phyloP scores from a whole-genome alignment of 2,329 filamentous ascomycete genomes.

The Chaetomiaceae sp. region DNA sequence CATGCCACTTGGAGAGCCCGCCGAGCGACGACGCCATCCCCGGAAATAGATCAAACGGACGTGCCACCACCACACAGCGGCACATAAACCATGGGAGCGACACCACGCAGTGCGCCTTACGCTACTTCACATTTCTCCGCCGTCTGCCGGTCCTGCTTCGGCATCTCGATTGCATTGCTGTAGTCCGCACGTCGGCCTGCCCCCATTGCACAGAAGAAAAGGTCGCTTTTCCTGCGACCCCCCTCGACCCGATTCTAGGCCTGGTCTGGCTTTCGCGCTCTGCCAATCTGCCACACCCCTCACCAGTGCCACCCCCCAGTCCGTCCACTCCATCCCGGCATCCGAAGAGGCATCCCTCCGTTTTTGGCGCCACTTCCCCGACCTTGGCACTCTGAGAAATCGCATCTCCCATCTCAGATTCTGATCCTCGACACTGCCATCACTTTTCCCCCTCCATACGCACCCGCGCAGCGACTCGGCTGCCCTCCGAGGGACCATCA shows the following conservation, averaged over 20 bases:
- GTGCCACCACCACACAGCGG: constrained; percentile 17
- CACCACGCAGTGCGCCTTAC: constrained; percentile 12
- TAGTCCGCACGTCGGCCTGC: constrained; percentile 3
- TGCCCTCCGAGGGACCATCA: constrained; percentile 13
- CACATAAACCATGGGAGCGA: constrained; percentile 21
- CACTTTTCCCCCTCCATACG: constrained; percentile 11
- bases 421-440: constrained; percentile 1
- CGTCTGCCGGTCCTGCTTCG: constrained; percentile 1
- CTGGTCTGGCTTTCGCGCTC: too few species aligned
- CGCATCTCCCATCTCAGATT: not conserved
- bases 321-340: not conserved
- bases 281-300: too few species aligned
- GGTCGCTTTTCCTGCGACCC: not conserved
- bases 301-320: constrained; percentile 4
- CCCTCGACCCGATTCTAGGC: constrained; percentile 9
- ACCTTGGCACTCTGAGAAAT: not conserved
- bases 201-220: too few species aligned
- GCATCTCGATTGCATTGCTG: constrained; percentile 2
- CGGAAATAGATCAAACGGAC: constrained; percentile 22
- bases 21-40: constrained; percentile 6
- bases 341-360: constrained; percentile 8
- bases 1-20: constrained; percentile 15
- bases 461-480: constrained; percentile 16
- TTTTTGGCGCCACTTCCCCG: constrained; percentile 1
- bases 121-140: constrained; percentile 9